These are phyloP conservation scores for Dothistroma pini DNA, from an alignment of 2,329 filamentous ascomycete species.

Conservation along the genomic window DNA sequence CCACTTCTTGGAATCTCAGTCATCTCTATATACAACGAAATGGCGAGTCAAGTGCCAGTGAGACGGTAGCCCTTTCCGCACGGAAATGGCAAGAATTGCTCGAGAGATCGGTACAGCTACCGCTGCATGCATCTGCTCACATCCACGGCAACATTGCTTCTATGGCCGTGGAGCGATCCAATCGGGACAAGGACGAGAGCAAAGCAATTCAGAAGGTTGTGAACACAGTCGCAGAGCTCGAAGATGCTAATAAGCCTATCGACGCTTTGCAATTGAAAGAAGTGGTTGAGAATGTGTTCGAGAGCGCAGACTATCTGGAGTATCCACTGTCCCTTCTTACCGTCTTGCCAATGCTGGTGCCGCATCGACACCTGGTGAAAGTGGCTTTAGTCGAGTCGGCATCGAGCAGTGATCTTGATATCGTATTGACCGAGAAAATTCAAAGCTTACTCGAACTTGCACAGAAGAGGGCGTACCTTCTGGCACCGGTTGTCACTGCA, in stretches of 20 bases:
- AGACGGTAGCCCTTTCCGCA: neutral
- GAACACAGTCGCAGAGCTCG: constrained; percentile 9
- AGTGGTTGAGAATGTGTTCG: constrained; percentile 41
- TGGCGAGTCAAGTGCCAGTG: neutral
- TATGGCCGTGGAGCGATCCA: constrained; percentile 21
- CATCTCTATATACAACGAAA: constrained; percentile 6
- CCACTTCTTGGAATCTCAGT: constrained; percentile 30
- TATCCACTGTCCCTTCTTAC: constrained; percentile 42
- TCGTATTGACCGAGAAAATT: constrained; percentile 12
- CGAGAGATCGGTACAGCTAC: constrained; percentile 4
- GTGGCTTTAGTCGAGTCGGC: constrained; percentile 26
- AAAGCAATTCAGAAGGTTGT: constrained; percentile 24
- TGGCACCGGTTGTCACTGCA: constrained; percentile 29
- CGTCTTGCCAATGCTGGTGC: constrained; percentile 37
- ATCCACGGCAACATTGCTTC: constrained; percentile 20
- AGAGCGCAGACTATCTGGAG: constrained; percentile 47
- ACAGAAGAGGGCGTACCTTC: constrained; percentile 31
- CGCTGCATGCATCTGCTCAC: constrained; percentile 12
- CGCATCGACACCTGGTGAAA: constrained; percentile 32
- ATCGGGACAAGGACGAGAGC: constrained; percentile 27
- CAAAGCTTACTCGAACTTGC: constrained; percentile 22
- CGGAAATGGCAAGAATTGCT: constrained; percentile 11
- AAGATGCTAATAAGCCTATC: neutral
- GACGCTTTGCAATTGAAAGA: neutral
- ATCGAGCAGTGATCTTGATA: constrained; percentile 5